Base-by-base conservation (phyloP, 257 asterid species). In the Rauvolfia tetraphylla region DNA sequence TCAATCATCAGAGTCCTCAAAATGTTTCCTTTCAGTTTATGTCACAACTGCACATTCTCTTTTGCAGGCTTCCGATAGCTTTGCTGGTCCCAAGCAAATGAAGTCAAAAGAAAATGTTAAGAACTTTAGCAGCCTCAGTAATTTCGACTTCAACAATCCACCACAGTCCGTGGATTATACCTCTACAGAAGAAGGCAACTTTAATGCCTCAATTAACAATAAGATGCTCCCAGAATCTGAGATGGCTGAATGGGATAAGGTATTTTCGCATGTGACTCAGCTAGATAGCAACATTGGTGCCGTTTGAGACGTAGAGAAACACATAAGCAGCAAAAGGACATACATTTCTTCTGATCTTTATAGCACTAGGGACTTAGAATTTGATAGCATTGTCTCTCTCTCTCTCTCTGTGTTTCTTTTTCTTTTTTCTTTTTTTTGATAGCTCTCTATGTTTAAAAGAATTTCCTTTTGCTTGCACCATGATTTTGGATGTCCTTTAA, bases 121-220 rank as follows among this genome's bases (percentile, higher is more conserved):
- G 72, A 71, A 85, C 42, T 51, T 80, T 51, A 1, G 23, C 17
- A 0, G 6, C 57, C 23, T 51, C 15, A 11, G 14, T 3, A 18
- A 18, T 17, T 51, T 14, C 6, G 23, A 84, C 42, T 84, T 82
- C 34, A 49, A 33, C 63, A 84, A 79, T 51, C 83, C 85, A 14
- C 87, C 87, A 12, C 76, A 61, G 59, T 41, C 54, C 3, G 78
- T 81, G 12, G 73, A 77, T 27, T 84, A 85, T 83, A 75, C 69
- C 68, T 81, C 61, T 41, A 68, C 72, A 7, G 80, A 62, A 25
- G 81, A 72, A 13, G 83, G 81, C 71, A 70, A 71, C 0, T 84
- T 85, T 83, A 11, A 41, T 15, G 78, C 87, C 6, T 8, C 39
- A 34, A 27, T 74, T n/a, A 38, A 54, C 66, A 68, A 80, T 11